Evolutionary conservation across 805 yeast genomes (phyloP), one percentile per base, ranked within the genome.

Genomic region (Barnettozyma sucrosica): DNA sequence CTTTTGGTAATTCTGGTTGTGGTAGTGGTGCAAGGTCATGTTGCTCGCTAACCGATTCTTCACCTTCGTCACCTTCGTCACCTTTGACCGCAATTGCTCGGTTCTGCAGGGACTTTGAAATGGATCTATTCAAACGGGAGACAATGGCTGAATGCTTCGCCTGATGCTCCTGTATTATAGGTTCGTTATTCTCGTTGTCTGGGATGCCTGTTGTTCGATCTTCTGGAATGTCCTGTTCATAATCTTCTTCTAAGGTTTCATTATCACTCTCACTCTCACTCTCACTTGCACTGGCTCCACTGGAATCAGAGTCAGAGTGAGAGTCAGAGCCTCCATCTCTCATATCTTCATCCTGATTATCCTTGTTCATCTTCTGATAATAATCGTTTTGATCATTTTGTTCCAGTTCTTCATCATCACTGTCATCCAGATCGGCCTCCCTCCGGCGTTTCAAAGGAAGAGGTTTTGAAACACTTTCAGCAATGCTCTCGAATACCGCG

Each of bases 21-120:
- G 98, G 97, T 37, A 92, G 67, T 18, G 96, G 95, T 6, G 76
- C 81, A 36, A 92, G 63, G 40, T 67, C 73, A 57, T 67, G 74
- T 19, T 53, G 59, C n/a, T 62, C 65, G 5, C 55, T 61, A 7
- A 48, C 61, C 8, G 43, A 54, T 4, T 49, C 50, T 0, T 53
- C 54, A 30, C 28, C 44, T 18, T 56, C n/a, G 32, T 33, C n/a
- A n/a, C n/a, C n/a, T n/a, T n/a, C n/a, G n/a, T n/a, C n/a, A n/a
- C n/a, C 46, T 18, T 21, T 30, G 2, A 24, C 23, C 19, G 19
- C 19, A 9, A 6, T 10, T 30, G 28, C 33, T 48, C 49, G n/a
- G 34, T 23, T 9, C 44, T 40, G 37, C 18, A 47, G 24, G 2
- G 53, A 51, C 44, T 51, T 55, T 10, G 56, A 55, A 8, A 75